Evolutionary conservation across 495 filamentous ascomycete species (phyloP).

Genomic region (Daldinia grandis): DNA sequence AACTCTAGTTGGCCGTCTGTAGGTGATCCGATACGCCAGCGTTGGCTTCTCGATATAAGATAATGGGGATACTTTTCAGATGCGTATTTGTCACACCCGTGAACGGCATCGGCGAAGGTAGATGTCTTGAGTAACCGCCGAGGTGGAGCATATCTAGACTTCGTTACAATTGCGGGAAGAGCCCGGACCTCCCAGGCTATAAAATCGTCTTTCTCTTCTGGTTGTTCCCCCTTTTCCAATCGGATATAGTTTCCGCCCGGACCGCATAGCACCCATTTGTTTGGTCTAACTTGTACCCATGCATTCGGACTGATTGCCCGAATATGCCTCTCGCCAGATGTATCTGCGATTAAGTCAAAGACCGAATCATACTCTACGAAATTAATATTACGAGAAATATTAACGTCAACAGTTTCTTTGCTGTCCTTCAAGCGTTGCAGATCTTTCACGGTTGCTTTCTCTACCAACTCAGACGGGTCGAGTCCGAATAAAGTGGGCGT

Average conservation of each 20-base stretch:
- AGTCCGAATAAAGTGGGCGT: conserved; percentile 94
- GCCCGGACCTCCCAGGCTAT: conserved; percentile 51
- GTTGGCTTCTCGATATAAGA: conserved; percentile 64
- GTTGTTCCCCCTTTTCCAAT: conserved; percentile 59
- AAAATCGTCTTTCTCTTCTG: conserved; percentile 37
- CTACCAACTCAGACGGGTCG: conserved; percentile 81
- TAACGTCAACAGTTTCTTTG: neutral
- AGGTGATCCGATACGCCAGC: conserved; percentile 74
- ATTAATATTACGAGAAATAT: conserved; percentile 54
- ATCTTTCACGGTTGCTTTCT: conserved; percentile 64
- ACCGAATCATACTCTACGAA: conserved; percentile 93
- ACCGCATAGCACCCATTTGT: conserved; percentile 71
- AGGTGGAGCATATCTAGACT: conserved; percentile 70
- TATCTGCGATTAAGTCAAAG: conserved; percentile 86
- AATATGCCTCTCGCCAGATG: conserved; percentile 78
- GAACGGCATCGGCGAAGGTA: conserved; percentile 75
- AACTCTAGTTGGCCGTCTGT: conserved; percentile 74
- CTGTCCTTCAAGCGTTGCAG: conserved; percentile 59
- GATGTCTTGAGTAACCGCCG: conserved; percentile 66
- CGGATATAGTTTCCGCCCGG: conserved; percentile 66
- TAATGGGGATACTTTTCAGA: conserved; percentile 64
- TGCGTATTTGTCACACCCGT: conserved; percentile 84
- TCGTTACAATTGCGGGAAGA: conserved; percentile 48
- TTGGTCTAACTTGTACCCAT: conserved; percentile 78
- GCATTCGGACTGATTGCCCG: conserved; percentile 73